Conservation (phyloP, 139 green algal species). For the Chlamydomonas applanata region DNA sequence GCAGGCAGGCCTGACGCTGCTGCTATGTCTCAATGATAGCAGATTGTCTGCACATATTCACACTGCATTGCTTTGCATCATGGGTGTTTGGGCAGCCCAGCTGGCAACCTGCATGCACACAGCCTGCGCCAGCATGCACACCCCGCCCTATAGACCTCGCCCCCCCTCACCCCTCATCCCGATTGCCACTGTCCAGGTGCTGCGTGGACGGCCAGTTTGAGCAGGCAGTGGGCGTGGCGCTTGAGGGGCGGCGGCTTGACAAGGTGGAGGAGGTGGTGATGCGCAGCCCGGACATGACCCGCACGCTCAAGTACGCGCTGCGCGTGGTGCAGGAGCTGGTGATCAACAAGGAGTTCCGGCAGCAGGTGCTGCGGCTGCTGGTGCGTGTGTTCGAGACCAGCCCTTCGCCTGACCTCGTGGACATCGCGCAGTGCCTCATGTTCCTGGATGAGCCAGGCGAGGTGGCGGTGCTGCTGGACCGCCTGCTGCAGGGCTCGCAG, state of each 20-base stretch:
- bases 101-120: too few relatives aligned
- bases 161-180: too few relatives aligned
- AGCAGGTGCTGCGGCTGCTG: conserved; percentile 80
- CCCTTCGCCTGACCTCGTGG: conserved; percentile 68
- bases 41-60: too few relatives aligned
- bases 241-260: conserved; percentile 90
- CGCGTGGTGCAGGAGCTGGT: conserved; percentile 79
- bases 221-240: conserved; percentile 92
- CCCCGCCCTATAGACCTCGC: too few relatives aligned
- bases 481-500: conserved; percentile 69
- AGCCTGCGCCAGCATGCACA: too few relatives aligned
- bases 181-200: too few relatives aligned
- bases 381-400: conserved; percentile 73
- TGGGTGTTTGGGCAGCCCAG: too few relatives aligned
- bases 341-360: conserved; percentile 78
- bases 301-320: conserved; percentile 82
- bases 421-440: conserved; percentile 91
- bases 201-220: conserved; percentile 78
- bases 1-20: too few relatives aligned
- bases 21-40: too few relatives aligned
- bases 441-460: conserved; percentile 81
- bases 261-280: conserved; percentile 63
- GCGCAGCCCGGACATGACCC: conserved; percentile 7
- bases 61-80: too few relatives aligned
- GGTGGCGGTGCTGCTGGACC: conserved; percentile 81